Percentiles rank a stretch among this genome's conserved stretches.
These are phyloP conservation scores for Exophiala phaeomuriformis DNA, from an alignment of 2,329 filamentous ascomycete genomes.

Conservation along the genomic window DNA sequence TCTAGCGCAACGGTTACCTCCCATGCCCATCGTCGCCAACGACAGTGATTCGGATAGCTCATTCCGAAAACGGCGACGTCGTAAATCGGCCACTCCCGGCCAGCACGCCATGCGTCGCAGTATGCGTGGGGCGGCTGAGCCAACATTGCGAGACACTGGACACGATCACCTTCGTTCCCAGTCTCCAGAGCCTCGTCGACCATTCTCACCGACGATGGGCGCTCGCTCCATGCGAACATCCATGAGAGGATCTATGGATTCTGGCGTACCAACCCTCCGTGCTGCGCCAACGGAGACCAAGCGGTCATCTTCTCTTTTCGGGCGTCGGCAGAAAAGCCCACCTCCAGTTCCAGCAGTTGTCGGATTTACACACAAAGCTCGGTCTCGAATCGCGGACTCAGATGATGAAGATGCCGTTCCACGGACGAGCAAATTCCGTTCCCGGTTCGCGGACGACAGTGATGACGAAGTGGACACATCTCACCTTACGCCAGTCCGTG, in stretches of 20 bases:
- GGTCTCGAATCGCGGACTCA: conserved; percentile 51
- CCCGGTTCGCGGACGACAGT: conserved; percentile 65
- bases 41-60: conserved; percentile 66
- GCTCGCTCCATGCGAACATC: conserved; percentile 41
- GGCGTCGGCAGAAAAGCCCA: conserved; percentile 30
- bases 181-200: conserved; percentile 50
- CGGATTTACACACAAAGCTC: conserved; percentile 27
- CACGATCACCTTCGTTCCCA: conserved; percentile 29
- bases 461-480: conserved; percentile 56
- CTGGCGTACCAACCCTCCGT: conserved; percentile 25
- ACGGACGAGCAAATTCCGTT: conserved; percentile 38
- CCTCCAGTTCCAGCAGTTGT: conserved; percentile 32
- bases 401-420: conserved; percentile 52
- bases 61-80: conserved; percentile 60
- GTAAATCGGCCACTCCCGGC: conserved; percentile 35
- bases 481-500: conserved; percentile 49
- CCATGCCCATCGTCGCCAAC: conserved; percentile 37
- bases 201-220: conserved; percentile 54
- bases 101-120: conserved; percentile 61
- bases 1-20: conserved; percentile 1
- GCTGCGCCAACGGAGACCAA: conserved; percentile 25
- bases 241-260: conserved; percentile 45
- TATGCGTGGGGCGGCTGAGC: conserved; percentile 53
- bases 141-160: conserved; percentile 43
- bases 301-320: conserved; percentile 36